phyloP scores from a whole-genome alignment of 495 filamentous ascomycete species.

The Sporormia fimetaria region DNA sequence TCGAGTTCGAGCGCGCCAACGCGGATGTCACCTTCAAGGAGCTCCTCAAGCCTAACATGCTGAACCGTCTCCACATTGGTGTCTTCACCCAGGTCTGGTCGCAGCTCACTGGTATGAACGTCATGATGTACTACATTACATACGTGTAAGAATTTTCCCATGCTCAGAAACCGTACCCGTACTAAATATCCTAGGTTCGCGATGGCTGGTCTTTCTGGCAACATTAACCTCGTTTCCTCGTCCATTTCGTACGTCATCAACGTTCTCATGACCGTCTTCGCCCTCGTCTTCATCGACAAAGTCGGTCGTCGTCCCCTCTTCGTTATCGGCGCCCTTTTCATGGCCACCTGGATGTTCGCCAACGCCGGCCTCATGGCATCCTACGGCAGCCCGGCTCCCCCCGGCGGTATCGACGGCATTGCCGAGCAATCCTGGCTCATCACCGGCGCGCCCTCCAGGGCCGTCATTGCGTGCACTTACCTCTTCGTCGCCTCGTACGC shows the following conservation, averaged over 20 bases:
- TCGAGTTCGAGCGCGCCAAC: constrained; percentile 56
- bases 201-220: constrained; percentile 20
- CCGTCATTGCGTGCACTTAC: constrained; percentile 35
- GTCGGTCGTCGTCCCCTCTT: constrained; percentile 54
- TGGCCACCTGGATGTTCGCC: constrained; percentile 57
- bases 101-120: constrained; percentile 75
- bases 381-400: constrained; percentile 30
- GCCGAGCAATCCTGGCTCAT: constrained; percentile 25
- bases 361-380: constrained; percentile 57
- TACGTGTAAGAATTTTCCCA: too few relatives aligned
- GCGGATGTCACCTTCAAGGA: constrained; percentile 56
- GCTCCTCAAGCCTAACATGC: constrained; percentile 57
- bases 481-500: constrained; percentile 39
- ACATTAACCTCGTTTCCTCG: constrained; percentile 52
- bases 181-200: too few relatives aligned
- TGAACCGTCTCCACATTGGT: constrained; percentile 63
- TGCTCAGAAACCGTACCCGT: too few relatives aligned
- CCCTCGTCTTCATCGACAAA: constrained; percentile 43
- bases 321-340: constrained; percentile 51
- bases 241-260: constrained; percentile 68
- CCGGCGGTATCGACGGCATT: constrained; percentile 23
- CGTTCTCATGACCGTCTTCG: constrained; percentile 39
- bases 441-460: constrained; percentile 27
- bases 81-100: constrained; percentile 77
- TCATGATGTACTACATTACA: constrained; percentile 59